Conservation (phyloP, 805 yeast species). For the Candida alai region DNA sequence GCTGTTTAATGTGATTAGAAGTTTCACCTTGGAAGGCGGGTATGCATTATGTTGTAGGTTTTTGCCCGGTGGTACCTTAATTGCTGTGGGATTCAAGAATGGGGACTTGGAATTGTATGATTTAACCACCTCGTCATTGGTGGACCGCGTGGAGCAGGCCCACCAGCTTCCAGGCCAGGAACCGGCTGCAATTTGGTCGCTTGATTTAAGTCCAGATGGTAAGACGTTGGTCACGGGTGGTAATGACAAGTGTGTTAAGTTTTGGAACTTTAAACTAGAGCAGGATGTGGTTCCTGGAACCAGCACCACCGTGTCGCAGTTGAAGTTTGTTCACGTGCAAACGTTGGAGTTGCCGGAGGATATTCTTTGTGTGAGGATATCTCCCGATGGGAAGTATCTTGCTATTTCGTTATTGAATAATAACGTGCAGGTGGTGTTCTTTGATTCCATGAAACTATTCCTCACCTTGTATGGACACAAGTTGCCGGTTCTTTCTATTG, state of each 20-base stretch:
- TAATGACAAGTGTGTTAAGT: constrained; percentile 84
- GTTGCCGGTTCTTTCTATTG: constrained; percentile 89
- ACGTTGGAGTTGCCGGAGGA: constrained; percentile 87
- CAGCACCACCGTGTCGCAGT: constrained; percentile 40
- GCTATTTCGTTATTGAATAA: constrained; percentile 87
- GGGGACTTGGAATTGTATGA: constrained; percentile 86
- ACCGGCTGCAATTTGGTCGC: constrained; percentile 75
- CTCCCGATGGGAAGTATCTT: constrained; percentile 72
- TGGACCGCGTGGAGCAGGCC: constrained; percentile 67
- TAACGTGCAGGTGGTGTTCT: constrained; percentile 91
- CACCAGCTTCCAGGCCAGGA: constrained; percentile 47
- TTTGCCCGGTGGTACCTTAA: constrained; percentile 86
- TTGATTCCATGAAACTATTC: constrained; percentile 82
- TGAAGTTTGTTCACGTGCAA: constrained; percentile 68
- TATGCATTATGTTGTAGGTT: constrained; percentile 78
- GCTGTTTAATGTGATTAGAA: constrained; percentile 72
- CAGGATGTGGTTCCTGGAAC: constrained; percentile 73
- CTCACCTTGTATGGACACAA: constrained; percentile 93
- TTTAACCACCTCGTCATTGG: constrained; percentile 71
- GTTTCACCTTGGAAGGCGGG: constrained; percentile 71
- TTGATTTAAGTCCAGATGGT: constrained; percentile 85
- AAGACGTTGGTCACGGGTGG: constrained; percentile 85
- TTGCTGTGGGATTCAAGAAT: constrained; percentile 82
- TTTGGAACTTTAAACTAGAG: constrained; percentile 79
- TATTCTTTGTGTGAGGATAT: constrained; percentile 70